A percentile compares a stretch with the other conserved stretches of the same genome.
These are phyloP conservation scores for Ambrosia artemisiifolia DNA, from an alignment of 129 eudicot species.

Conservation along the genomic window DNA sequence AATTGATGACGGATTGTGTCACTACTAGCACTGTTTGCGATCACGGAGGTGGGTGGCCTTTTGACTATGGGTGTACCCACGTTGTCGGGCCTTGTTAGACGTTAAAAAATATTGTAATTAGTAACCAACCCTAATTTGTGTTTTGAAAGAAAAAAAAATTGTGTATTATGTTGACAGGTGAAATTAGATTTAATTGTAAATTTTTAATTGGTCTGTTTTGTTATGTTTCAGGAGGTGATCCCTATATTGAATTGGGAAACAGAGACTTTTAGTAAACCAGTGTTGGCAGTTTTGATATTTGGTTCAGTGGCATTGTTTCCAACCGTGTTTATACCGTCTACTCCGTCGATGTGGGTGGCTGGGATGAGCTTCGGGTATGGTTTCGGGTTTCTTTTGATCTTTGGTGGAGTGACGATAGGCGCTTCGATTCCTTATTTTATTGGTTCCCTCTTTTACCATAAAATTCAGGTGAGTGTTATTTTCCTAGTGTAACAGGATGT, in stretches of 20 bases:
- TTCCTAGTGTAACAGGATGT: background rate
- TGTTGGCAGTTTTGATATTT: constrained; percentile 61
- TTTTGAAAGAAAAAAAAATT: background rate
- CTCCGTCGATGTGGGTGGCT: constrained; percentile 97
- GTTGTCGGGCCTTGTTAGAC: too few relatives aligned
- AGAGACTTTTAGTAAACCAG: constrained; percentile 64
- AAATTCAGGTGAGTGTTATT: constrained; percentile 59
- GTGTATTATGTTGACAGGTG: background rate
- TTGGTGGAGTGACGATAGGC: constrained; percentile 60
- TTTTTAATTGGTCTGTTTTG: background rate
- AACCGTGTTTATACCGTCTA: constrained; percentile 63
- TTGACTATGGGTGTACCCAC: too few relatives aligned
- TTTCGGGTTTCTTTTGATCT: constrained; percentile 65
- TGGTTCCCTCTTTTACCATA: constrained; percentile 66
- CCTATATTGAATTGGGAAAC: constrained; percentile 82
- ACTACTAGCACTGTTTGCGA: too few relatives aligned
- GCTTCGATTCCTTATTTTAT: constrained; percentile 75
- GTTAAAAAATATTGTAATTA: too few relatives aligned
- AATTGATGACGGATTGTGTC: too few relatives aligned
- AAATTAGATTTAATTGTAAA: too few relatives aligned
- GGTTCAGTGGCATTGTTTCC: constrained; percentile 81
- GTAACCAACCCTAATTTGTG: constrained; percentile 4
- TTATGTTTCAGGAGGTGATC: constrained; percentile 58
- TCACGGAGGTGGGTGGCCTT: too few relatives aligned
- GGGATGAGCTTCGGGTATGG: constrained; percentile 98